Evolutionary conservation across 2,329 filamentous ascomycete species (phyloP), one percentile per base, ranked within the genome.

Genomic region (Mycogone perniciosa): DNA sequence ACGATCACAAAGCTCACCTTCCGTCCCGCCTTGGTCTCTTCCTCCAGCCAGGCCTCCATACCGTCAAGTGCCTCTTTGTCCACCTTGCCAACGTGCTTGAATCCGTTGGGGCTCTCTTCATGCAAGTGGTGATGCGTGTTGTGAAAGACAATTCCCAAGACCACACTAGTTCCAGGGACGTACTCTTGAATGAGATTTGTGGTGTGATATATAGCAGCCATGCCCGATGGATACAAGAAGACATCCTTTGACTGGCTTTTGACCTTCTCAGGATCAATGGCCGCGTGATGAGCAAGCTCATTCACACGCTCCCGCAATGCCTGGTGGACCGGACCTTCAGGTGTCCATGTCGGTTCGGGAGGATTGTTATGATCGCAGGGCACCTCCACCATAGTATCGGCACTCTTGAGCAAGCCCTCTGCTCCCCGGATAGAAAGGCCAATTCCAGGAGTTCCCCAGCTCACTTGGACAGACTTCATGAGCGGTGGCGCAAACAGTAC

Each of bases 191-290:
- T 57, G 2, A 67, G 62, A 38, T 66, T 64, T 34, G 73, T 73
- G 2, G 69, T 54, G 27, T 70, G 62, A 49, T 71, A 76, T 8
- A 82, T 72, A 29, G 72, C 69, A 0, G 72, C 72, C 77, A 82
- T 82, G 29, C 79, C 79, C 0, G 75, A 75, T 5, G 72, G 71
- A 57, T 76, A 81, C 20, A 82, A 64, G 45, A 70, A 79, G 1
- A 82, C 71, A 53, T 82, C 76, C 3, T 42, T 44, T 1, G 61
- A 34, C 4, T 50, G 48, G 44, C 62, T 57, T 30, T 54, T 59
- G n/a, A 62, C 56, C 9, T 61, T 57, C 8, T 56, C 42, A n/a
- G 58, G 51, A 5, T 67, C 59, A 27, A 65, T 59, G 1, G 72
- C 62, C 1, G 70, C 73, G 5, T 73, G 68, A 48, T 69, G 68